phyloP scores from a whole-genome alignment of 176 grass and related monocot species.

The Poa annua region DNA sequence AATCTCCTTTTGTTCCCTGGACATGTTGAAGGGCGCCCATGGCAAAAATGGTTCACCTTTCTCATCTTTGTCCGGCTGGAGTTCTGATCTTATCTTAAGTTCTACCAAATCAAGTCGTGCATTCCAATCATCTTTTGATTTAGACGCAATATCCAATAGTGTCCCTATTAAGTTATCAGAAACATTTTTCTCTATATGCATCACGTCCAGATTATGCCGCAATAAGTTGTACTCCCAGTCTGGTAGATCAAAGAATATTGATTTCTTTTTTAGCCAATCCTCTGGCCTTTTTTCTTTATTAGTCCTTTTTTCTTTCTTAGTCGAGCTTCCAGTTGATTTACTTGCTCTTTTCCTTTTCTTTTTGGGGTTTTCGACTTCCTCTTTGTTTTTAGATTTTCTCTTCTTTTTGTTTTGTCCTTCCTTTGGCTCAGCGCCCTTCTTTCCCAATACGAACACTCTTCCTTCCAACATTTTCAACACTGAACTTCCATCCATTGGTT shows the following conservation, averaged over 20 bases:
- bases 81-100: not conserved
- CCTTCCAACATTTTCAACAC: constrained; percentile 24
- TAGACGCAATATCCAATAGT: not conserved
- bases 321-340: not conserved
- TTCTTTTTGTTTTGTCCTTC: not conserved
- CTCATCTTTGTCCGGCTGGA: not conserved
- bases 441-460: constrained; percentile 6
- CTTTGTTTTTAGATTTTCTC: not conserved
- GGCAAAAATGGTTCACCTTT: not conserved
- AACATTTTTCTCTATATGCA: constrained; percentile 30
- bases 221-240: not conserved
- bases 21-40: not conserved
- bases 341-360: not conserved
- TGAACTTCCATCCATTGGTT: not conserved
- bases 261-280: constrained; percentile 7
- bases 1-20: constrained; percentile 8
- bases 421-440: not conserved
- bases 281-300: not conserved
- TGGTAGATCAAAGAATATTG: not conserved
- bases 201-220: constrained; percentile 14
- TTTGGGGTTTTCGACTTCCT: not conserved
- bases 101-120: not conserved
- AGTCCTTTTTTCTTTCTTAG: not conserved
- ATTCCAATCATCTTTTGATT: constrained; percentile 13
- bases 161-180: constrained; percentile 15